Conservation (phyloP, 805 yeast genomes). For the Komagataella pseudopastoris region DNA sequence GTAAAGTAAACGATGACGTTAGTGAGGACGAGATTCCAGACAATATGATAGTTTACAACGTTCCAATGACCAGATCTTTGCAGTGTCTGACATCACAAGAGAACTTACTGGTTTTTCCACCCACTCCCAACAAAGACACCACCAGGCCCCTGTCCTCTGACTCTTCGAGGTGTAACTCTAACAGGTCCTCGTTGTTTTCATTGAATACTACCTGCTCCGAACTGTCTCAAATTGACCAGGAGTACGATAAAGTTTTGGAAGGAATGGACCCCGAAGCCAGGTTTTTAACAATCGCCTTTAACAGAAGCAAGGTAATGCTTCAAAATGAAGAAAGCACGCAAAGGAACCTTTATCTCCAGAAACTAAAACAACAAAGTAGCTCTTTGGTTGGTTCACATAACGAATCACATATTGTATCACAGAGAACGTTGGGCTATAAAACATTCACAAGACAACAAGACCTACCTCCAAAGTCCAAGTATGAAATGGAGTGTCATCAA, state of each 20-base stretch:
- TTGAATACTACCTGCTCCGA: not conserved
- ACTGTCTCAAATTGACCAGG: not conserved
- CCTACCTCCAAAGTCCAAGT: slow-evolving; percentile 49
- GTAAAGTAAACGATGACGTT: not conserved
- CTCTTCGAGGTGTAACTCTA: not conserved
- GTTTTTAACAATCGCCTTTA: not conserved
- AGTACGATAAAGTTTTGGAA: not conserved
- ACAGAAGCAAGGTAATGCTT: not conserved
- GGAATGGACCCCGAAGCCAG: not conserved
- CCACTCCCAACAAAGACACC: slow-evolving; percentile 1
- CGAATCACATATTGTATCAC: not conserved
- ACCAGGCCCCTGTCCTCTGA: not conserved
- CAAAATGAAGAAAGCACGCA: not conserved
- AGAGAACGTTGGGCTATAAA: not conserved
- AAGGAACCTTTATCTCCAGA: not conserved
- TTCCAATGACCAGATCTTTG: slow-evolving; percentile 48
- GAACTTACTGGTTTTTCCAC: slow-evolving; percentile 11
- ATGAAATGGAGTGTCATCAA: slow-evolving; percentile 41
- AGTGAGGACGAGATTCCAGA: slow-evolving; percentile 39
- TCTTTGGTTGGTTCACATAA: not conserved
- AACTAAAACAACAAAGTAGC: not conserved
- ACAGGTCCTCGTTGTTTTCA: not conserved
- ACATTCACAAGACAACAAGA: slow-evolving; percentile 41
- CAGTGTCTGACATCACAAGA: slow-evolving; percentile 23
- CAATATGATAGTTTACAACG: slow-evolving; percentile 42